phyloP scores from a whole-genome alignment of 345 rosid genomes.

The Mallotus nudiflorus region DNA sequence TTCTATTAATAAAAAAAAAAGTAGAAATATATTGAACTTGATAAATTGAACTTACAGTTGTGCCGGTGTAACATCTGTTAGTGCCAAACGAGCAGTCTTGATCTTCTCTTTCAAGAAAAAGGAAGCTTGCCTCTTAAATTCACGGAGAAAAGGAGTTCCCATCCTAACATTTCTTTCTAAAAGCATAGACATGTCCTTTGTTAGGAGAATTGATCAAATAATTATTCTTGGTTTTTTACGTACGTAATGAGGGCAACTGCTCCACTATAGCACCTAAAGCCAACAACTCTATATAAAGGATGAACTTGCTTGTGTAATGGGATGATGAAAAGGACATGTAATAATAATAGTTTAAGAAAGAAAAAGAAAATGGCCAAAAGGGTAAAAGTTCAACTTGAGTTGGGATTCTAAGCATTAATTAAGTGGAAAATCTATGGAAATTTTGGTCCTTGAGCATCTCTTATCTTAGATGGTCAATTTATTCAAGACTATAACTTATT shows the following conservation, averaged over 20 bases:
- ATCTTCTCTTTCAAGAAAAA: conserved; percentile 76
- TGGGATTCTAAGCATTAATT: not conserved
- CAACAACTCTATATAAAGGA: conserved; percentile 8
- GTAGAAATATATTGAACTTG: no score
- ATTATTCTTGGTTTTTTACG: conserved; percentile 4
- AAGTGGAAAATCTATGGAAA: conserved; percentile 7
- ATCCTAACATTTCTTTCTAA: conserved; percentile 31
- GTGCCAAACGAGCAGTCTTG: conserved; percentile 71
- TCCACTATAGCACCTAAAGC: conserved; percentile 39
- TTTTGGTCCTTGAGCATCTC: conserved; percentile 13
- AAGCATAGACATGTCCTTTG: conserved; percentile 22
- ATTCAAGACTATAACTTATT: not conserved
- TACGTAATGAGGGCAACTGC: conserved; percentile 44
- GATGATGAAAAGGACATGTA: not conserved
- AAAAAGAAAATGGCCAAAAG: not conserved
- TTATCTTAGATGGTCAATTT: no score
- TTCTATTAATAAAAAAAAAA: no score
- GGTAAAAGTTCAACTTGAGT: not conserved
- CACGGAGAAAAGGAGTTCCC: conserved; percentile 53
- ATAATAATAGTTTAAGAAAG: not conserved
- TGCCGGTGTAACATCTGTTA: conserved; percentile 70
- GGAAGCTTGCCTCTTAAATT: conserved; percentile 74
- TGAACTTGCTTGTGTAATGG: conserved; percentile 14
- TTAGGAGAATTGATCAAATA: not conserved
- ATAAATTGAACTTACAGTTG: conserved; percentile 76